Percentiles rank a stretch among this genome's conserved stretches.
Conservation (phyloP, 257 asterid species). For the Nicotiana sylvestris region DNA sequence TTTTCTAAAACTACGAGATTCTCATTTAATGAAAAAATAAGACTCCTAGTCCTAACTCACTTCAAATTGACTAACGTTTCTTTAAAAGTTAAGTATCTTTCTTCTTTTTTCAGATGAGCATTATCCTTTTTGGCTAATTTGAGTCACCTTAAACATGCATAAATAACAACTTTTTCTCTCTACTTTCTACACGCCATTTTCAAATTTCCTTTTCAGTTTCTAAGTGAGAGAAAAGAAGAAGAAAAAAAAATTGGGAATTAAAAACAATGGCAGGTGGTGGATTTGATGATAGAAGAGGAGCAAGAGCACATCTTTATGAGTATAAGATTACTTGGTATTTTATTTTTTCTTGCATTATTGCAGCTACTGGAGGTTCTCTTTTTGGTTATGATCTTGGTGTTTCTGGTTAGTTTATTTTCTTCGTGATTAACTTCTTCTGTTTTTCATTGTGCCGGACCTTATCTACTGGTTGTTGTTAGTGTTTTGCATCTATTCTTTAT, state of each 20-base stretch:
- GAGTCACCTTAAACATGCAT: neutral
- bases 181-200: too few species aligned
- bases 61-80: neutral
- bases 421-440: neutral
- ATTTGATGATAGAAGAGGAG: constrained; percentile 36
- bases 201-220: too few species aligned
- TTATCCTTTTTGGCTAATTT: neutral
- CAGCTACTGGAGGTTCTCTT: constrained; percentile 73
- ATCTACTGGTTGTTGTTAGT: too few species aligned
- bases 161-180: neutral
- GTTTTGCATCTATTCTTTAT: neutral
- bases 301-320: constrained; percentile 71
- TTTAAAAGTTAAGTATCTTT: neutral
- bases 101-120: neutral
- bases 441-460: too few species aligned
- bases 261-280: constrained; percentile 67
- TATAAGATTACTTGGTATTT: constrained; percentile 59
- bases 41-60: neutral
- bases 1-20: neutral
- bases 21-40: neutral
- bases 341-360: constrained; percentile 63
- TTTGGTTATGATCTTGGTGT: constrained; percentile 91
- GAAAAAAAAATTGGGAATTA: neutral
- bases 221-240: neutral
- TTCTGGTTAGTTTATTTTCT: constrained; percentile 48